phyloP scores from a whole-genome alignment of 768 basidiomycete genomes.

The Leccinellum rugosiceps region DNA sequence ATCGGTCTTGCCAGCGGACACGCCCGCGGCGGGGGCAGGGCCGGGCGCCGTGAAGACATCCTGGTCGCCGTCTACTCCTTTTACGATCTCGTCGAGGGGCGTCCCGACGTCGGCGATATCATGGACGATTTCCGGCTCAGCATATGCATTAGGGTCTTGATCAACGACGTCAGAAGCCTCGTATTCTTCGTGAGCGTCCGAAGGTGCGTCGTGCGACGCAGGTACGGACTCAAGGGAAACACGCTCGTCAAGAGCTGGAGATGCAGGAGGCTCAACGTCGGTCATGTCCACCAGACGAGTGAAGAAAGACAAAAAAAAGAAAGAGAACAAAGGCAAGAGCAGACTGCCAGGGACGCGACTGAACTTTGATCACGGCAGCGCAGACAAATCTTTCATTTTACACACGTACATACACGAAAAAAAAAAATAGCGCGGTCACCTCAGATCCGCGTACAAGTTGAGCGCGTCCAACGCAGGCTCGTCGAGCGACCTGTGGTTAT shows the following conservation, averaged over 20 bases:
- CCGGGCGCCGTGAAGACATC: constrained; percentile 17
- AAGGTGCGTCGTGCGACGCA: constrained; percentile 17
- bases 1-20: constrained; percentile 24
- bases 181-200: constrained; percentile 35
- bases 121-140: constrained; percentile 18
- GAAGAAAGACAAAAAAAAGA: constrained; percentile 11
- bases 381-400: constrained; percentile 8
- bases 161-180: constrained; percentile 37
- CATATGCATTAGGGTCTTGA: constrained; percentile 23
- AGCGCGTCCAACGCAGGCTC: constrained; percentile 77
- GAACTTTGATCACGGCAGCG: constrained; percentile 7
- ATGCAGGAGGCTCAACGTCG: constrained; percentile 29
- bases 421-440: constrained; percentile 16
- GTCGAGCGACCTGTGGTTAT: constrained; percentile 75
- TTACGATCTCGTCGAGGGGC: constrained; percentile 13
- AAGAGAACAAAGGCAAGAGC: not conserved
- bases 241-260: constrained; percentile 17
- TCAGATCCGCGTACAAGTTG: constrained; percentile 57
- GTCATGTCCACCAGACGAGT: constrained; percentile 33
- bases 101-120: constrained; percentile 16
- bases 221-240: constrained; percentile 19
- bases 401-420: constrained; percentile 19
- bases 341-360: constrained; percentile 12
- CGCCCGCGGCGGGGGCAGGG: constrained; percentile 16
- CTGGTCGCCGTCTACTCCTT: constrained; percentile 12